Percentiles rank a stretch among this genome's conserved stretches.
Evolutionary conservation across 768 basidiomycete genomes (phyloP).

Genomic region (Multifurca ochricompacta): DNA sequence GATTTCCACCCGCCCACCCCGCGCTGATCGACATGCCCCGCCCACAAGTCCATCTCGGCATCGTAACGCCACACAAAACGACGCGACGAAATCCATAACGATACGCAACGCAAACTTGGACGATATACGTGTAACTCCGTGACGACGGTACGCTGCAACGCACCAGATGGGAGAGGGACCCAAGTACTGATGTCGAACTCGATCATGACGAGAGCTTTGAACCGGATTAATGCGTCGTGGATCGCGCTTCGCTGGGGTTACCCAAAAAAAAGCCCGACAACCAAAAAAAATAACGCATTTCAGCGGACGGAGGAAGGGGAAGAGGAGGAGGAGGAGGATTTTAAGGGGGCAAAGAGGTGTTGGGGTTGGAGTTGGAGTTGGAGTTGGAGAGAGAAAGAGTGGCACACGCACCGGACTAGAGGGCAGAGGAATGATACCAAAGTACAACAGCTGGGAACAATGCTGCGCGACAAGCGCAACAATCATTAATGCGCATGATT

Average conservation of each 20-base stretch:
- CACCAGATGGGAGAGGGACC: slow-evolving; percentile 28
- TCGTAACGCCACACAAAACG: slow-evolving; percentile 24
- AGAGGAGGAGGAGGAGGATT: background rate
- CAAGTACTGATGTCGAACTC: slow-evolving; percentile 34
- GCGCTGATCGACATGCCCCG: slow-evolving; percentile 5
- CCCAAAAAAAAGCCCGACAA: background rate
- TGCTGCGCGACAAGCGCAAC: slow-evolving; percentile 30
- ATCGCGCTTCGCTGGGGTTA: slow-evolving; percentile 27
- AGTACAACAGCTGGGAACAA: slow-evolving; percentile 31
- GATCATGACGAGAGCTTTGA: slow-evolving; percentile 30
- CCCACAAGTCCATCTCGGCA: slow-evolving; percentile 17
- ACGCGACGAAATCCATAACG: slow-evolving; percentile 28
- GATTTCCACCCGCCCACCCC: slow-evolving; percentile 1
- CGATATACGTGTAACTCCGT: slow-evolving; percentile 34
- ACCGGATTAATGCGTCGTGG: slow-evolving; percentile 29
- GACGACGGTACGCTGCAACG: slow-evolving; percentile 31
- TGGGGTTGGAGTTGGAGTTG: background rate
- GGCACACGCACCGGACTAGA: slow-evolving; percentile 28
- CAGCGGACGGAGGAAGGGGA: background rate
- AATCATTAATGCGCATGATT: slow-evolving; percentile 26
- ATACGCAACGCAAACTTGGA: slow-evolving; percentile 29
- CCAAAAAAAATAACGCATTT: background rate
- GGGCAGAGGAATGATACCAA: slow-evolving; percentile 34
- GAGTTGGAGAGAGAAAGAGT: background rate
- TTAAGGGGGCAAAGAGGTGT: background rate